These are phyloP conservation scores for Vitis riparia DNA, from an alignment of 164 flowering plant species.

Conservation along the genomic window DNA sequence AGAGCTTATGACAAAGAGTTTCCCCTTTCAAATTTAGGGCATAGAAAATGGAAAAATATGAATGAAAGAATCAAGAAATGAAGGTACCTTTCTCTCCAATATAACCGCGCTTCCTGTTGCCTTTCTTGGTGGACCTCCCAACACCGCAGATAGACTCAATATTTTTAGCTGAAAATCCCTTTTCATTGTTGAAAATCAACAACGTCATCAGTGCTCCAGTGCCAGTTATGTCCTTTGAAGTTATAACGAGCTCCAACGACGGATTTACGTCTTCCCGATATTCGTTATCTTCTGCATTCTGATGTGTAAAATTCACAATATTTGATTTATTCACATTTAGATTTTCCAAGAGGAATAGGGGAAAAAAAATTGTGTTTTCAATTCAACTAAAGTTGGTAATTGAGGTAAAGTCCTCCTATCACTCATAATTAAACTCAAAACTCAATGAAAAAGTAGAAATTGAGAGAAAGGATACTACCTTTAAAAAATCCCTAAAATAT, in stretches of 20 bases:
- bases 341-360: too few species aligned
- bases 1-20: too few species aligned
- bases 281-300: conserved; percentile 81
- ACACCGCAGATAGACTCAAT: conserved; percentile 69
- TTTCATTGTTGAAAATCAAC: conserved; percentile 64
- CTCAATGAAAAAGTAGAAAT: too few species aligned
- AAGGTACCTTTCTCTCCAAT: conserved; percentile 73
- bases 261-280: conserved; percentile 53
- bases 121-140: conserved; percentile 69
- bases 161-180: conserved; percentile 55
- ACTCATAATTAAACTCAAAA: too few species aligned
- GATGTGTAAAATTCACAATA: background rate
- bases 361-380: too few species aligned
- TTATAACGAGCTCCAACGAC: conserved; percentile 60
- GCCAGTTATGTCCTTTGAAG: conserved; percentile 55
- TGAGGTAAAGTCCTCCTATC: too few species aligned
- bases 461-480: too few species aligned
- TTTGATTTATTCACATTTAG: too few species aligned
- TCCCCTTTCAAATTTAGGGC: background rate
- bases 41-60: background rate
- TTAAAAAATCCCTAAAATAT: too few species aligned
- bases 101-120: conserved; percentile 51
- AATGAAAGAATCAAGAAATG: too few species aligned
- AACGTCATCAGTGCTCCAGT: conserved; percentile 65
- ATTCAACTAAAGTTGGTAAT: too few species aligned